Conservation (phyloP, 2,329 filamentous ascomycete genomes). For the Bipolaris oryzae region DNA sequence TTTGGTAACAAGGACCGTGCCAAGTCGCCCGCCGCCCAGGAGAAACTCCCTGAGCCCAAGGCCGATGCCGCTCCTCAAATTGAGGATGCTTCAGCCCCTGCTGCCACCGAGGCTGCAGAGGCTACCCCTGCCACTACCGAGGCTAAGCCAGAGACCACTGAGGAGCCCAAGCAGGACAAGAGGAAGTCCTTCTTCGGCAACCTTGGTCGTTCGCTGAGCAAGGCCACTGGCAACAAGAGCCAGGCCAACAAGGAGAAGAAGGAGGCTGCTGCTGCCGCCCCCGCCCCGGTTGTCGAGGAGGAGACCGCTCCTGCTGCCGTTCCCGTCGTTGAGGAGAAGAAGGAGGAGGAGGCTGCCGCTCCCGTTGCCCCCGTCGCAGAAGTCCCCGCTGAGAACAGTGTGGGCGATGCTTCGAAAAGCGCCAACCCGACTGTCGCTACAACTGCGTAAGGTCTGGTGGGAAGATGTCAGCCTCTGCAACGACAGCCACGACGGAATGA, state of each 20-base stretch:
- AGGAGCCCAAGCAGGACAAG: constrained; percentile 71
- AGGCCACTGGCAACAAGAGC: constrained; percentile 47
- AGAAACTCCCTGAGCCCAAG: constrained; percentile 47
- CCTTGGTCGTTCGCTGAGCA: constrained; percentile 58
- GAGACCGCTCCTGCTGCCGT: constrained; percentile 34
- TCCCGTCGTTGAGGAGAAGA: constrained; percentile 25
- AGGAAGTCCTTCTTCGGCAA: constrained; percentile 82
- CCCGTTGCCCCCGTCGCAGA: constrained; percentile 30
- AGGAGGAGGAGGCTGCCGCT: constrained; percentile 39
- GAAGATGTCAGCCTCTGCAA: constrained; percentile 46
- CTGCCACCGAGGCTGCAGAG: constrained; percentile 28
- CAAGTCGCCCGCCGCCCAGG: constrained; percentile 48
- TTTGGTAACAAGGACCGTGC: constrained; percentile 59
- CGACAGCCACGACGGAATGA: constrained; percentile 52
- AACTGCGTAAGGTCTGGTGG: constrained; percentile 53
- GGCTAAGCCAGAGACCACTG: constrained; percentile 49
- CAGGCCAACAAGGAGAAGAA: constrained; percentile 49
- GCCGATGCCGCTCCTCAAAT: constrained; percentile 50
- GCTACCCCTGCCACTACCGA: constrained; percentile 48
- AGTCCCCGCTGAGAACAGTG: constrained; percentile 47
- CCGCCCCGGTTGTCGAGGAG: constrained; percentile 42
- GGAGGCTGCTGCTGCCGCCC: constrained; percentile 31
- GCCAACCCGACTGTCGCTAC: constrained; percentile 47
- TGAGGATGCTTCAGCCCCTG: constrained; percentile 12
- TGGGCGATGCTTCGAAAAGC: constrained; percentile 50